These are phyloP conservation scores for Neonectria ditissima DNA, from an alignment of 2,329 filamentous ascomycete genomes.

Conservation along the genomic window DNA sequence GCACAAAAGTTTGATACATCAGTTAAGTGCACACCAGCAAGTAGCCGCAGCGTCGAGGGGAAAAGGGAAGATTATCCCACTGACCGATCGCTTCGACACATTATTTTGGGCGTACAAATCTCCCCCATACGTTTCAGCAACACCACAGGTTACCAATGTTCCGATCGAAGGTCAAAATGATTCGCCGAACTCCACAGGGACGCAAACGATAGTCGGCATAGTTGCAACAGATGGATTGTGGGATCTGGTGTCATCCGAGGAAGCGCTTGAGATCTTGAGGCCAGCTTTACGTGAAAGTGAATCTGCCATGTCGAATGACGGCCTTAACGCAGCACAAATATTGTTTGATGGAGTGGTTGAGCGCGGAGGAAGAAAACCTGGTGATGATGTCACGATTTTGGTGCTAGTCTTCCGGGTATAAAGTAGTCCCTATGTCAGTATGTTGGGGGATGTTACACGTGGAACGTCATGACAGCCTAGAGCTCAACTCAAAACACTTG, in stretches of 20 bases:
- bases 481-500: too few species aligned
- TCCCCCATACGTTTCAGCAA: constrained; percentile 11
- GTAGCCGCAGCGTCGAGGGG: constrained; percentile 5
- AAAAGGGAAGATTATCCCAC: constrained; percentile 5
- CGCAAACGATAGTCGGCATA: not conserved
- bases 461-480: too few species aligned
- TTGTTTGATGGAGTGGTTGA: constrained; percentile 6
- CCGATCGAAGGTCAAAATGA: not conserved
- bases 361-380: constrained; percentile 6
- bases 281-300: not conserved
- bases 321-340: constrained; percentile 4
- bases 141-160: constrained; percentile 5
- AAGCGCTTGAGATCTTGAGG: not conserved
- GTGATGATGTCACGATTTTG: constrained; percentile 16
- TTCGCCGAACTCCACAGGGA: not conserved
- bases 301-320: not conserved
- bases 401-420: not conserved
- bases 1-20: constrained; percentile 9
- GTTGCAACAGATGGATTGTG: constrained; percentile 12
- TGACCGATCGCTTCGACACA: constrained; percentile 12
- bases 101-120: constrained; percentile 13
- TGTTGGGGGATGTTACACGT: too few species aligned
- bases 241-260: constrained; percentile 14
- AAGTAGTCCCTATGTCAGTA: too few species aligned
- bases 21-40: constrained; percentile 9